These are phyloP conservation scores for Solanum tarijense DNA, from an alignment of 257 asterid species.

Conservation along the genomic window DNA sequence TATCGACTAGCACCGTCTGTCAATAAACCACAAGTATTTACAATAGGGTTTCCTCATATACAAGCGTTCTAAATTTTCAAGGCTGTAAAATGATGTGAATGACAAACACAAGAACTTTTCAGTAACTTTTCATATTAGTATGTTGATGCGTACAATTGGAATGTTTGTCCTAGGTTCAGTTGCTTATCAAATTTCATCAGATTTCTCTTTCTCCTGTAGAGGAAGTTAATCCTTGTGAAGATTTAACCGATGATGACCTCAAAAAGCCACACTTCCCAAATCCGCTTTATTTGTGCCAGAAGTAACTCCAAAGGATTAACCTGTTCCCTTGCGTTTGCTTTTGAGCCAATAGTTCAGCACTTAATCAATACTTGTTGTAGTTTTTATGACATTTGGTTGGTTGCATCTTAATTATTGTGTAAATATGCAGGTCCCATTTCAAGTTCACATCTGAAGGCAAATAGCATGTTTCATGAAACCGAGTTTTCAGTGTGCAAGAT, in stretches of 20 bases:
- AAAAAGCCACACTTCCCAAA: constrained; percentile 77
- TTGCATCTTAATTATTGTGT: neutral
- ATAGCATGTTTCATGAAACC: constrained; percentile 87
- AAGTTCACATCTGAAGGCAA: constrained; percentile 78
- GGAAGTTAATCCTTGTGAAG: constrained; percentile 96
- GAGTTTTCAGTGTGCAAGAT: constrained; percentile 90
- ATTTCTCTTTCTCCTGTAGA: constrained; percentile 20
- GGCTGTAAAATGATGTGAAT: neutral
- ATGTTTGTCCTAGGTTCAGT: neutral
- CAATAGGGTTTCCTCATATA: neutral
- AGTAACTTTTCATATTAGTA: neutral
- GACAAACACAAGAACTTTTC: neutral
- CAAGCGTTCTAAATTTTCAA: neutral
- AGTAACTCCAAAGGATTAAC: constrained; percentile 33
- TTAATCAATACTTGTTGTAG: neutral
- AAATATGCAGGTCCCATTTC: constrained; percentile 71
- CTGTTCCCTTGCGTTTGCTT: neutral
- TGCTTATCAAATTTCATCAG: neutral
- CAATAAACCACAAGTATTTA: neutral
- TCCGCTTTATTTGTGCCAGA: constrained; percentile 87
- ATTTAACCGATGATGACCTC: constrained; percentile 87
- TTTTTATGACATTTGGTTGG: neutral
- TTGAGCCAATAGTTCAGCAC: neutral
- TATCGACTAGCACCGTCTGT: neutral
- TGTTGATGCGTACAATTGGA: neutral